Conservation (phyloP, 1,139 yeast genomes). For the Candida tetrigidarum region DNA sequence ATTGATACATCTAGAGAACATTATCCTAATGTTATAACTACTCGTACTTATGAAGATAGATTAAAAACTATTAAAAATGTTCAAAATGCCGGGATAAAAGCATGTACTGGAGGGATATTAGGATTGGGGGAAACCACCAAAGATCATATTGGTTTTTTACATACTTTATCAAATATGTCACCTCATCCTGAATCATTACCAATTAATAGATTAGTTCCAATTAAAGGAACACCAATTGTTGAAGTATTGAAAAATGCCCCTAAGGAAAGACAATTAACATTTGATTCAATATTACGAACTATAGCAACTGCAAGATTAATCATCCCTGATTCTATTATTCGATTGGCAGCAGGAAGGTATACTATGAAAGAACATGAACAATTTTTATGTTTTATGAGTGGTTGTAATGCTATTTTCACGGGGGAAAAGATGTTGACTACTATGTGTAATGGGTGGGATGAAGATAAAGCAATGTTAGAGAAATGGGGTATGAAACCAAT, state of each 20-base stretch:
- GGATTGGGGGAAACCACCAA: constrained; percentile 78
- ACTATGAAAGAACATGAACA: constrained; percentile 83
- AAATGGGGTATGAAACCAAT: constrained; percentile 78
- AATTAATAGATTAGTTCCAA: constrained; percentile 78
- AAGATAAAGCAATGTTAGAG: constrained; percentile 66
- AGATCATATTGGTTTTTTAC: constrained; percentile 70
- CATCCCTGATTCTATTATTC: constrained; percentile 73
- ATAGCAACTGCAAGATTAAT: constrained; percentile 75
- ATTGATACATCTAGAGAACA: constrained; percentile 81
- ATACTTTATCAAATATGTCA: constrained; percentile 68
- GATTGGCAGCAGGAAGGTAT: constrained; percentile 82
- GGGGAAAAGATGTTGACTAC: constrained; percentile 85
- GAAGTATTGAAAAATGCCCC: constrained; percentile 51
- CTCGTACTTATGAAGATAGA: constrained; percentile 73
- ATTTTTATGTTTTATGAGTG: constrained; percentile 74
- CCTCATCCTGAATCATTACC: constrained; percentile 82
- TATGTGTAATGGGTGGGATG: constrained; percentile 86
- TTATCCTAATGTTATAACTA: constrained; percentile 71
- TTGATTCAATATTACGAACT: constrained; percentile 68
- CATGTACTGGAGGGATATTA: constrained; percentile 80
- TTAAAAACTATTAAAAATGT: constrained; percentile 67
- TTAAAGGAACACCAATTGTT: constrained; percentile 78
- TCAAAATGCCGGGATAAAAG: constrained; percentile 66
- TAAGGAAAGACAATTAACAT: constrained; percentile 44
- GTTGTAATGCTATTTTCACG: constrained; percentile 80